A percentile compares a stretch with the other conserved stretches of the same genome.
phyloP scores from a whole-genome alignment of 2,329 filamentous ascomycete genomes.

The Graphilbum sp. region DNA sequence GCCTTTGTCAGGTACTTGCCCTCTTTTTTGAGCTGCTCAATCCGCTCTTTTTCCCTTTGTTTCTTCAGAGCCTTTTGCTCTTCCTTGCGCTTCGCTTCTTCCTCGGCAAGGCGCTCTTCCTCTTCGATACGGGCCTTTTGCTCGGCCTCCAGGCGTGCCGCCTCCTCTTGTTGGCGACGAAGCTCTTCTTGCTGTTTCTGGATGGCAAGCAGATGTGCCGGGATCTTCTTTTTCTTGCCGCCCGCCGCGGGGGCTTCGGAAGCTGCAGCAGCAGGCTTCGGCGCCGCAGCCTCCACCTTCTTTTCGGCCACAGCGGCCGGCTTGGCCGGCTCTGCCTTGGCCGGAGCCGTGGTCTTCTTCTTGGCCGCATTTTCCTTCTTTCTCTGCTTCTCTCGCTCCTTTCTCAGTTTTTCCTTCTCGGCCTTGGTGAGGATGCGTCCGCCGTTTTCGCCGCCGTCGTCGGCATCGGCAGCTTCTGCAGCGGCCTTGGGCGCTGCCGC shows the following conservation, averaged over 20 bases:
- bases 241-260: constrained; percentile 31
- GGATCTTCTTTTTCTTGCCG: constrained; percentile 77
- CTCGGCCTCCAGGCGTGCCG: constrained; percentile 39
- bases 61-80: constrained; percentile 66
- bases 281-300: constrained; percentile 24
- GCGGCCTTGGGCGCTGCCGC: constrained; percentile 30
- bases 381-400: constrained; percentile 93
- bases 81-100: constrained; percentile 53
- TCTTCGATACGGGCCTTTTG: constrained; percentile 50
- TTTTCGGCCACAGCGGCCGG: constrained; percentile 32
- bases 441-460: constrained; percentile 34
- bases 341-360: constrained; percentile 55
- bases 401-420: constrained; percentile 96
- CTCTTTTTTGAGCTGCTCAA: constrained; percentile 76
- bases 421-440: constrained; percentile 84
- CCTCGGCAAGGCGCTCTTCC: constrained; percentile 44
- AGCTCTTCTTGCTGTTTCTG: constrained; percentile 75
- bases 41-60: constrained; percentile 71
- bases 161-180: constrained; percentile 48
- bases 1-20: constrained; percentile 78
- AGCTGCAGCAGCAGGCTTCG: constrained; percentile 15
- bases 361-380: constrained; percentile 94
- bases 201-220: constrained; percentile 52
- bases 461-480: constrained; percentile 26
- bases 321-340: constrained; percentile 25